These are phyloP conservation scores for Exophiala lecanii-corni DNA, from an alignment of 2,329 filamentous ascomycete genomes.

Conservation along the genomic window DNA sequence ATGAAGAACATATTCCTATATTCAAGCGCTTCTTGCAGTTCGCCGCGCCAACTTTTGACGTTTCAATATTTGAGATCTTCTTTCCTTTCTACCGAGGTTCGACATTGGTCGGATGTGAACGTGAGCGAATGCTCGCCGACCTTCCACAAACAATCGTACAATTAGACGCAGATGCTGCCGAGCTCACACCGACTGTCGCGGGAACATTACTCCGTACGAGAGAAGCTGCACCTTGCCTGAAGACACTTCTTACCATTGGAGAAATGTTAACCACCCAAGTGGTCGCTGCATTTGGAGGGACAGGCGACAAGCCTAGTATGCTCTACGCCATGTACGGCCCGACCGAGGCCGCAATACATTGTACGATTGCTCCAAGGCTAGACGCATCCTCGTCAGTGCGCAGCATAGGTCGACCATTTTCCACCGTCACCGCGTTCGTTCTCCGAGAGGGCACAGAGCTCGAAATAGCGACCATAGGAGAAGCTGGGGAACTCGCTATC, in stretches of 20 bases:
- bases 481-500: constrained; percentile 74
- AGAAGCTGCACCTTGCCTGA: constrained; percentile 61
- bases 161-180: constrained; percentile 73
- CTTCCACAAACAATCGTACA: constrained; percentile 61
- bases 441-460: constrained; percentile 48
- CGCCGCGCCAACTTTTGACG: constrained; percentile 87
- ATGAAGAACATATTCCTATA: constrained; percentile 68
- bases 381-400: constrained; percentile 52
- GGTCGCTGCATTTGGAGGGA: constrained; percentile 71
- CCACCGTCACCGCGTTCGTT: constrained; percentile 75
- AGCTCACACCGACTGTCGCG: constrained; percentile 84
- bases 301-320: constrained; percentile 52
- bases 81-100: constrained; percentile 71
- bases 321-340: constrained; percentile 93
- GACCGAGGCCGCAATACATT: constrained; percentile 88
- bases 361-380: constrained; percentile 67
- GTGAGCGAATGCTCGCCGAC: constrained; percentile 68
- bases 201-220: constrained; percentile 69
- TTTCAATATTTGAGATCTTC: constrained; percentile 92
- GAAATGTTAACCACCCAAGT: constrained; percentile 83
- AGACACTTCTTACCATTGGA: constrained; percentile 76
- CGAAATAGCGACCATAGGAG: constrained; percentile 58
- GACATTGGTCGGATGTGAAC: constrained; percentile 68
- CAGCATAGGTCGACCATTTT: constrained; percentile 72
- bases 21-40: constrained; percentile 86